Evolutionary conservation across 495 filamentous ascomycete genomes (phyloP), one percentile per base, ranked within the genome.

Genomic region (Annulohypoxylon stygium): DNA sequence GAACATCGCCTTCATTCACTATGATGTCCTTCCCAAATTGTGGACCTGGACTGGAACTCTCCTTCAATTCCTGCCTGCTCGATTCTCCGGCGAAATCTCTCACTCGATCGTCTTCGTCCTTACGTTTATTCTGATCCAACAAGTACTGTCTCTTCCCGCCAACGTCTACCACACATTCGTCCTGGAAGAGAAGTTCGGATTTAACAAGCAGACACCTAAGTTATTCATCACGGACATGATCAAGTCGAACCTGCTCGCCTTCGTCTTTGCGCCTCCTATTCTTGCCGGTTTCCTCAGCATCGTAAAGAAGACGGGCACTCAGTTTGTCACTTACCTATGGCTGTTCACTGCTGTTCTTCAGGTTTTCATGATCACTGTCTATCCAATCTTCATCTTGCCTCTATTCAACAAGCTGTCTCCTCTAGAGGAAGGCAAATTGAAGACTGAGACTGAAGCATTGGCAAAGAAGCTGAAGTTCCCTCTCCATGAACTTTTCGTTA

Each of bases 321-420:
- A 90, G 79, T 99, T 98, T 86, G 98, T 97, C 87, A 97, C 95
- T 84, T 99, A 97, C 76, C 89, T 98, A 69, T 99, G 95, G 95
- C 81, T 97, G 48, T 98, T 98, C 76, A 91, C 90, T 67, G 87
- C 97, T 65, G 89, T 88, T 53, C 87, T 98, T 36, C 95, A 97
- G 83, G 85, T 97, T 69, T 94, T 96, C 79, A 93, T 92, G 81
- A 97, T 98, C 68, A 97, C 96, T 47, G 92, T 97, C 81, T 98
- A 98, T 81, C 96, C 96, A 0, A 93, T 98, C 70, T 88, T 90
- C 62, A 99, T 99, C 75, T 84, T 98, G 66, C 96, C 96, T 1
- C 82, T 98, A 69, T 99, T 99, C 89, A 99, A 99, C 88, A 98
- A 98, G 85, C 88, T 99, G 58, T 96, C 95, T 23, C 96, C 96